Base-by-base conservation (phyloP, 1,284 basidiomycete genomes). In the Xerocomus amazonicus region DNA sequence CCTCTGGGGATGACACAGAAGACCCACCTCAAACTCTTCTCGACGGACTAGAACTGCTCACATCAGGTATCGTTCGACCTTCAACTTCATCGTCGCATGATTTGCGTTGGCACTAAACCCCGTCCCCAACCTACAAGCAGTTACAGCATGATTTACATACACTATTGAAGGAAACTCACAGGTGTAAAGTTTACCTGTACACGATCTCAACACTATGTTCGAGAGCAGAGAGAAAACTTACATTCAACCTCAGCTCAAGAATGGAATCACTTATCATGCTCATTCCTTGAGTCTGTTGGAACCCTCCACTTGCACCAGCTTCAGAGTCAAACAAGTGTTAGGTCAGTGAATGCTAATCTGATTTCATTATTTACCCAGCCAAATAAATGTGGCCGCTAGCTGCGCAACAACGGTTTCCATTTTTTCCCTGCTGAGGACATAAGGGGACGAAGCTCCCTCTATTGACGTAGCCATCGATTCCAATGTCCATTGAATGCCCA, bases 1-100 rank as follows among this genome's bases (percentile, higher is more conserved):
- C 19, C 19, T 23, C 19, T 23, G 4, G 4, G 4, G 19, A 23
- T 23, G 19, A 23, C 19, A 23, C 19, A 23, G 19, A 23, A 23
- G 19, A 23, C 19, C 62, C 62, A 28, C 53, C 60, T 13, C 53
- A 62, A 17, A 6, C 38, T 8, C 61, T 68, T 36, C 23, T 67
- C 17, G 47, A 65, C 7, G 37, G 34, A 23, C 41, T 66, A 36
- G 65, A 66, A 33, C 36, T n/a, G 16, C 34, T 60, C n/a, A 59
- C 45, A 1, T 50, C 23, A 4, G 27, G 43, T 8, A 40, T 52
- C 16, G 38, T 61, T 48, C 62, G 53, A 36, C 60, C 83, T 83
- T 54, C 49, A 54, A 6, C 38, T 55, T 31, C 67, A 66, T 27
- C 83, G 59, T 40, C 47, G 44, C 31, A 45, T 31, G 26, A 44